Conservation (phyloP, 768 basidiomycete genomes). For the Phlegmacium glaucopus region DNA sequence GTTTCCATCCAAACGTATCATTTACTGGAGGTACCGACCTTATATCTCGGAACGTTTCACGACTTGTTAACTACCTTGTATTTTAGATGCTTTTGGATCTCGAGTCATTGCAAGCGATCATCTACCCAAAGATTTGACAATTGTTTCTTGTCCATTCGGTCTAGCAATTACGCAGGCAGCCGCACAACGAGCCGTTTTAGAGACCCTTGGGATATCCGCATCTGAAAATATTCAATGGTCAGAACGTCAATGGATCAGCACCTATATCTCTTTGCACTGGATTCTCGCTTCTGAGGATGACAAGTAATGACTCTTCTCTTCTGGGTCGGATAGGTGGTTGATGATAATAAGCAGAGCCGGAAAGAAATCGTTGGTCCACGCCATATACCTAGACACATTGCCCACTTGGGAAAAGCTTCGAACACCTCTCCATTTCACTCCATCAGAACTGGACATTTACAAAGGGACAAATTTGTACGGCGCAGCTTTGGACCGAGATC, state of each 20-base stretch:
- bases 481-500: conserved; percentile 65
- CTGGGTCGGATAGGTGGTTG: neutral
- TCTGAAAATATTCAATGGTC: conserved; percentile 39
- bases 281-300: conserved; percentile 37
- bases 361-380: conserved; percentile 33
- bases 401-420: conserved; percentile 53
- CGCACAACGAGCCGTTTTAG: conserved; percentile 40
- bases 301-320: conserved; percentile 20
- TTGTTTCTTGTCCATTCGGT: conserved; percentile 67
- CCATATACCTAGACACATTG: conserved; percentile 64
- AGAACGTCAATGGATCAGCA: conserved; percentile 64
- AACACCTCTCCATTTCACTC: conserved; percentile 74
- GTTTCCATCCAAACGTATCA: conserved; percentile 43
- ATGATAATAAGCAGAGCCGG: neutral
- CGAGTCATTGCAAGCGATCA: conserved; percentile 45
- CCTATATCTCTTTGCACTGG: conserved; percentile 66
- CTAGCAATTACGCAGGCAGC: conserved; percentile 58
- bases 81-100: conserved; percentile 40
- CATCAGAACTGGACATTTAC: conserved; percentile 59
- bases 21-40: conserved; percentile 43
- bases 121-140: conserved; percentile 46
- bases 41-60: conserved; percentile 7
- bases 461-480: conserved; percentile 79
- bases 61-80: conserved; percentile 1
- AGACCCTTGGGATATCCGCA: conserved; percentile 28